Evolutionary conservation across 2,329 filamentous ascomycete species (phyloP).

Genomic region (Penicillium crustosum): DNA sequence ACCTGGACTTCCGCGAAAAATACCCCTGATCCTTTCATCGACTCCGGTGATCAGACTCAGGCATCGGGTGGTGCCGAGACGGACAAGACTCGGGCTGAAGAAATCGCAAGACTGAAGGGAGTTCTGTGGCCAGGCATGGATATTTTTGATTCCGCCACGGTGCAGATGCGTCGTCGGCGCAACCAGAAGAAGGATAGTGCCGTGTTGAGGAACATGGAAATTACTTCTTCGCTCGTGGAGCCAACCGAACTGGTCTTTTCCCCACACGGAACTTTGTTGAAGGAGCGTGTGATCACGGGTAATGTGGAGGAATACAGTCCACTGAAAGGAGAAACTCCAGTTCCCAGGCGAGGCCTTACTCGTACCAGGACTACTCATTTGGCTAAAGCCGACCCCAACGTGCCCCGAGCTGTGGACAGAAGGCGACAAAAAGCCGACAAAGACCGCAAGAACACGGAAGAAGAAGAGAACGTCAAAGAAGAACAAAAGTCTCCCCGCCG

Average conservation of each 20-base stretch:
- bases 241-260: conserved; percentile 51
- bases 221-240: conserved; percentile 45
- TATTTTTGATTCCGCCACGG: conserved; percentile 52
- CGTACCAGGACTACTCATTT: conserved; percentile 32
- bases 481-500: conserved; percentile 21
- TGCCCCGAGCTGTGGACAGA: conserved; percentile 29
- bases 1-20: conserved; percentile 9
- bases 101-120: conserved; percentile 48
- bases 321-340: conserved; percentile 47
- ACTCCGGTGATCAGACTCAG: conserved; percentile 7
- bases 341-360: conserved; percentile 38
- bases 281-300: conserved; percentile 49
- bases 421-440: conserved; percentile 24
- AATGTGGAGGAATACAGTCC: conserved; percentile 50
- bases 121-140: conserved; percentile 53
- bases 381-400: conserved; percentile 35
- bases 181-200: conserved; percentile 54
- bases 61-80: conserved; percentile 20
- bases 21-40: conserved; percentile 19
- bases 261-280: conserved; percentile 44
- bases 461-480: conserved; percentile 16
- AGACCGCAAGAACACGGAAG: conserved; percentile 10
- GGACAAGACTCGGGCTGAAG: conserved; percentile 37
- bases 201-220: conserved; percentile 49
- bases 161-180: conserved; percentile 49